These are phyloP conservation scores for Entomortierella lignicola DNA, from an alignment of 192 early-diverging fungal species.

Conservation along the genomic window DNA sequence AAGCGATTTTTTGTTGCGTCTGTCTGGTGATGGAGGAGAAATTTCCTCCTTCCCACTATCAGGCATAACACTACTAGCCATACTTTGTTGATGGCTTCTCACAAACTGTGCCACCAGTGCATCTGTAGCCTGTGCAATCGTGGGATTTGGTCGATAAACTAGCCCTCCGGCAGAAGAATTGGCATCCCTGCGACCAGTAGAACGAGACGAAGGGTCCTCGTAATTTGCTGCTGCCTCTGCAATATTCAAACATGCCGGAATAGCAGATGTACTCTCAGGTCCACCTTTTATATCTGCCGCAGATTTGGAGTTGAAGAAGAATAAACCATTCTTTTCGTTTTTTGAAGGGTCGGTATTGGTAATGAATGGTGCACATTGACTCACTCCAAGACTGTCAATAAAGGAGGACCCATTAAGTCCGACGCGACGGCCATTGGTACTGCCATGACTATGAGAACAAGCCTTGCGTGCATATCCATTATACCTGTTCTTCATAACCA, in stretches of 20 bases:
- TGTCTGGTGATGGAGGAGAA: slow-evolving; percentile 31
- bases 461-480: neutral
- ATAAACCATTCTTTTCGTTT: neutral
- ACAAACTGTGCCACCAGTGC: slow-evolving; percentile 42
- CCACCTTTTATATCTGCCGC: neutral
- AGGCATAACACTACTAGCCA: neutral
- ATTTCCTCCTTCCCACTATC: neutral
- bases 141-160: slow-evolving; percentile 35
- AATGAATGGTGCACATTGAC: neutral
- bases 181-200: neutral
- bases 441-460: neutral
- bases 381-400: neutral
- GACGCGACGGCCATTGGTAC: too few relatives aligned
- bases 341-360: neutral
- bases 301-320: neutral
- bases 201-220: too few relatives aligned
- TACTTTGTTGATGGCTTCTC: slow-evolving; percentile 21
- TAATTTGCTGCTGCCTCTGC: neutral
- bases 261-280: slow-evolving; percentile 3
- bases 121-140: slow-evolving; percentile 32
- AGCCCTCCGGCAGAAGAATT: neutral
- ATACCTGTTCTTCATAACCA: slow-evolving; percentile 32
- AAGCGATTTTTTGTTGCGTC: slow-evolving; percentile 24
- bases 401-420: neutral
- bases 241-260: slow-evolving; percentile 16